Conservation (phyloP, 768 basidiomycete genomes). For the Tulasnella sp. region DNA sequence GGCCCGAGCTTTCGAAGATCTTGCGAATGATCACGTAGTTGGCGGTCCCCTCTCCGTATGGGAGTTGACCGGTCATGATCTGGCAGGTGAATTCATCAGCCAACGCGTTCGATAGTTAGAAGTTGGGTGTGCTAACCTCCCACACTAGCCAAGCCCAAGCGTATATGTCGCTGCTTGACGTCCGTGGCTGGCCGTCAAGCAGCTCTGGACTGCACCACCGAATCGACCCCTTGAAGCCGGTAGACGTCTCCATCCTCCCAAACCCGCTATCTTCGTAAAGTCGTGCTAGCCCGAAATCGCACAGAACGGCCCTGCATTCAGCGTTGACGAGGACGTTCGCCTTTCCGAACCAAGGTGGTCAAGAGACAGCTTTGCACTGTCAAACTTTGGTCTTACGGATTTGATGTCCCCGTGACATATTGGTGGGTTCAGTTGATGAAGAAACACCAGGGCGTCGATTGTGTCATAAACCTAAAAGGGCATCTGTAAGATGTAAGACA, state of each 20-base stretch:
- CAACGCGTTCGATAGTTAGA: background rate
- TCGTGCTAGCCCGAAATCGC: background rate
- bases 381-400: background rate
- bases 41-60: background rate
- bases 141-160: constrained; percentile 9
- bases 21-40: background rate
- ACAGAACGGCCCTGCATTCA: background rate
- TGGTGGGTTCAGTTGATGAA: background rate
- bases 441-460: background rate
- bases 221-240: constrained; percentile 17
- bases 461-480: background rate
- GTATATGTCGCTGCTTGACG: constrained; percentile 1
- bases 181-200: background rate
- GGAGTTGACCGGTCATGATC: background rate
- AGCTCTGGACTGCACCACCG: constrained; percentile 23
- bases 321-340: background rate
- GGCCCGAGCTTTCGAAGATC: background rate
- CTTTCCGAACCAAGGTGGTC: background rate
- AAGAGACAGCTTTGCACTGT: background rate
- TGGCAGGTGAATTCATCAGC: background rate
- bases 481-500: background rate
- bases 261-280: background rate
- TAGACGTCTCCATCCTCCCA: background rate
- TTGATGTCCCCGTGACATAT: background rate
- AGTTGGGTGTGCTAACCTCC: background rate